These are phyloP conservation scores for Musa itinerans DNA, from an alignment of 176 grass and related monocot species.

Conservation along the genomic window DNA sequence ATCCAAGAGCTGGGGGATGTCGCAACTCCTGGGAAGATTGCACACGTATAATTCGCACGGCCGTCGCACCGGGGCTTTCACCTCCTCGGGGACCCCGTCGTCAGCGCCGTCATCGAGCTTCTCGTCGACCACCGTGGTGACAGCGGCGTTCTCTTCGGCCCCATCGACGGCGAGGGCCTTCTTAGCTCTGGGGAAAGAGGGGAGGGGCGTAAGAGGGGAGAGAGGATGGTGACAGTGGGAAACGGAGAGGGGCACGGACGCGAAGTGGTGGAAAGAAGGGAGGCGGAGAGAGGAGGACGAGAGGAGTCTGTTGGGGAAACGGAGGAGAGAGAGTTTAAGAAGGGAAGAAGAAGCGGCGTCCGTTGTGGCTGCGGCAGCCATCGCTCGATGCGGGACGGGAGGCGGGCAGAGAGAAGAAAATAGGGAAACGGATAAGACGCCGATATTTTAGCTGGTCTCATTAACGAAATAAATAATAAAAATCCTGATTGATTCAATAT, in stretches of 20 bases:
- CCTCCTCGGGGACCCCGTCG: background rate
- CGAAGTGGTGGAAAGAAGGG: background rate
- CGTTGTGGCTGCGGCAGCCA: background rate
- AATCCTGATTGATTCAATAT: too few relatives aligned
- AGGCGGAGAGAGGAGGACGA: background rate
- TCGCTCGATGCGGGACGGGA: background rate
- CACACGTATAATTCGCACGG: constrained; percentile 59
- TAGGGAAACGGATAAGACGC: background rate
- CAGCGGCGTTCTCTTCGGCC: constrained; percentile 22
- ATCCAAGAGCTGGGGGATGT: constrained; percentile 37
- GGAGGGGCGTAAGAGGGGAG: background rate
- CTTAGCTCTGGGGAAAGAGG: background rate
- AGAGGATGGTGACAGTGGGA: background rate
- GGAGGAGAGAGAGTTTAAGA: background rate
- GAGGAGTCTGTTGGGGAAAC: background rate
- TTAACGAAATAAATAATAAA: too few relatives aligned
- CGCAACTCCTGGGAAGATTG: constrained; percentile 56
- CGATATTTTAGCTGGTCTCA: too few relatives aligned
- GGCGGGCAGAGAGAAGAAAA: background rate
- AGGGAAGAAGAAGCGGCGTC: background rate
- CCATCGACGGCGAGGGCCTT: constrained; percentile 6
- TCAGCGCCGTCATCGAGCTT: background rate
- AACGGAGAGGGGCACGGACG: background rate
- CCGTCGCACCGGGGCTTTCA: constrained; percentile 3
- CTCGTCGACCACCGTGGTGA: background rate